Evolutionary conservation across 2,329 filamentous ascomycete species (phyloP).

Genomic region (Chrysosporium keratinophilum): DNA sequence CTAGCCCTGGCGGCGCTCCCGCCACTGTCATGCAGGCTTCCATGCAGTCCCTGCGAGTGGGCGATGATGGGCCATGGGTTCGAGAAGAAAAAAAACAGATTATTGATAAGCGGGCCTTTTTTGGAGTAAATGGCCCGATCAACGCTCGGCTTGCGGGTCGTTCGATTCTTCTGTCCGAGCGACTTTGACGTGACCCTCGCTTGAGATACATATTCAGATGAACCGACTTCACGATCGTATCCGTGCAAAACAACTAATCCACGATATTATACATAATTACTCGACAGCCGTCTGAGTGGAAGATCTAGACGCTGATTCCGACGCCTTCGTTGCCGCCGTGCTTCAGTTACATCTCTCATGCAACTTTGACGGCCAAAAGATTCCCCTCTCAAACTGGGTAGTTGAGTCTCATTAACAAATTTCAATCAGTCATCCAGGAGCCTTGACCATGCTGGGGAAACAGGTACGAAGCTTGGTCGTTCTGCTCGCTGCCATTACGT

Average conservation of each 20-base stretch:
- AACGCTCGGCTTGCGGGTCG: background rate
- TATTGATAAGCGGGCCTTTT: too few species aligned
- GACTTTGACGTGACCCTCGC: too few species aligned
- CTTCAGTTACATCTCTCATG: too few species aligned
- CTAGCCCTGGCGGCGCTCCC: background rate
- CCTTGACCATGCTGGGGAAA: conserved; percentile 2
- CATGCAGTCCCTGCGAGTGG: background rate
- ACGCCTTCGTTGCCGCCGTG: too few species aligned
- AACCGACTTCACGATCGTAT: too few species aligned
- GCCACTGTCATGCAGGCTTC: conserved; percentile 7
- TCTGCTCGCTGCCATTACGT: background rate
- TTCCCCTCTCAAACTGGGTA: background rate
- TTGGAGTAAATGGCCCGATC: background rate
- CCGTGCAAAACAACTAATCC: too few species aligned
- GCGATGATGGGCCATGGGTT: background rate
- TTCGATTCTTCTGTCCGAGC: background rate
- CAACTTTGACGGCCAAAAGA: too few species aligned
- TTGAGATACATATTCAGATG: too few species aligned
- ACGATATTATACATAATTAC: too few species aligned
- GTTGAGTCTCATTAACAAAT: background rate
- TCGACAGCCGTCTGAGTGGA: too few species aligned
- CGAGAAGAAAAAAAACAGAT: background rate
- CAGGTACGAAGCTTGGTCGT: background rate
- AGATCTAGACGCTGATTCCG: too few species aligned
- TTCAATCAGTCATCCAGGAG: background rate